Evolutionary conservation across 2,329 filamentous ascomycete species (phyloP).

Genomic region (Botrytis elliptica): DNA sequence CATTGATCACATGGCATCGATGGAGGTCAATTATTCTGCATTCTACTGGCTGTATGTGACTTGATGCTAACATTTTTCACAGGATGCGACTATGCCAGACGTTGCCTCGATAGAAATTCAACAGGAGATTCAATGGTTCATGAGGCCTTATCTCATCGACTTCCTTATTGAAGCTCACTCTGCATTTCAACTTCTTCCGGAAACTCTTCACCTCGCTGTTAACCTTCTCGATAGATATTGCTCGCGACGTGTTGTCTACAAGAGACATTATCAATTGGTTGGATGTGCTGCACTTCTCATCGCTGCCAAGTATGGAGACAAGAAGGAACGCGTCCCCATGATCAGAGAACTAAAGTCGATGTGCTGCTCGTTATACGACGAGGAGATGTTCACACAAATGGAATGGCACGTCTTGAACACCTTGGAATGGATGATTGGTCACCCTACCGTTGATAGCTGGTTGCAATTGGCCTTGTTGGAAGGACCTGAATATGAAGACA

Average conservation of each 20-base stretch:
- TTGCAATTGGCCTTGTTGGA: slow-evolving; percentile 83
- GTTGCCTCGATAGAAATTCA: slow-evolving; percentile 98
- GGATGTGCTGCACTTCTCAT: slow-evolving; percentile 95
- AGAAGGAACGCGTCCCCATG: slow-evolving; percentile 97
- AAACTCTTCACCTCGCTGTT: slow-evolving; percentile 93
- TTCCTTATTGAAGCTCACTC: slow-evolving; percentile 97
- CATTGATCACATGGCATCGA: slow-evolving; percentile 88
- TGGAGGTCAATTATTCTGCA: slow-evolving; percentile 62
- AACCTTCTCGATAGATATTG: slow-evolving; percentile 98
- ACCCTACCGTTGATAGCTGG: slow-evolving; percentile 94
- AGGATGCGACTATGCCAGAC: slow-evolving; percentile 87
- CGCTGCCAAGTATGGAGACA: slow-evolving; percentile 96
- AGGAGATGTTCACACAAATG: slow-evolving; percentile 99
- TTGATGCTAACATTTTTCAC: slow-evolving; percentile 36
- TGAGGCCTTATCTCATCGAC: slow-evolving; percentile 96
- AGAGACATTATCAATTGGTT: slow-evolving; percentile 97
- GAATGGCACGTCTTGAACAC: slow-evolving; percentile 99
- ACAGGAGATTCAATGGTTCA: slow-evolving; percentile 99
- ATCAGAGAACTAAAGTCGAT: slow-evolving; percentile 97
- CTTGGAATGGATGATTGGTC: slow-evolving; percentile 91
- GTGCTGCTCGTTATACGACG: slow-evolving; percentile 98
- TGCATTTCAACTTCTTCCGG: slow-evolving; percentile 88
- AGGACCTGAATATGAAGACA: slow-evolving; percentile 65
- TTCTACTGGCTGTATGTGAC: slow-evolving; percentile 17
- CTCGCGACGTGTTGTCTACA: slow-evolving; percentile 96